A percentile compares a stretch with the other conserved stretches of the same genome.
phyloP scores from a whole-genome alignment of 257 asterid genomes.

The Leptodermis oblonga region DNA sequence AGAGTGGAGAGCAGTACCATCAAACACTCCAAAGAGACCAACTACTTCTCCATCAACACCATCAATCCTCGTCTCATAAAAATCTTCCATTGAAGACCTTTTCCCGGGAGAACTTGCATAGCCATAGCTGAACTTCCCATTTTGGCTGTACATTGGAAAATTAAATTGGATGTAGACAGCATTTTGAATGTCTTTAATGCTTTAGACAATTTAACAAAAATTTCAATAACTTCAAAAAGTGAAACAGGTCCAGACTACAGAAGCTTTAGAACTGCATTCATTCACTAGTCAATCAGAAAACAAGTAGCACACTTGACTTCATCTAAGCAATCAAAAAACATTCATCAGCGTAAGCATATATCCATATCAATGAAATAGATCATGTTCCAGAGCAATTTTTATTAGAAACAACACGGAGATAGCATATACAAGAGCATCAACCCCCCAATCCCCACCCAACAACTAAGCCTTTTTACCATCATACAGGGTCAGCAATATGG shows the following conservation, averaged over 20 bases:
- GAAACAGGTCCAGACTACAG: neutral
- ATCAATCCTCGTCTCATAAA: slow-evolving; percentile 93
- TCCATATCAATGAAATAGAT: neutral
- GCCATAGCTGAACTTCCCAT: slow-evolving; percentile 96
- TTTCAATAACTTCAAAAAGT: neutral
- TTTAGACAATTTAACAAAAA: neutral
- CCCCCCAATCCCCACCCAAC: too few relatives aligned
- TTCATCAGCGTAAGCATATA: neutral
- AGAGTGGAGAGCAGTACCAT: slow-evolving; percentile 47
- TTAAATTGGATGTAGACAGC: slow-evolving; percentile 13
- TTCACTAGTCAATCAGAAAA: neutral
- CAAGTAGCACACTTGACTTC: neutral
- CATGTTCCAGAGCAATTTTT: neutral
- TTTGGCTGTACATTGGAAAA: slow-evolving; percentile 51
- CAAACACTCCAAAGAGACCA: slow-evolving; percentile 98
- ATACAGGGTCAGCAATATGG: too few relatives aligned
- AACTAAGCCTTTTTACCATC: too few relatives aligned
- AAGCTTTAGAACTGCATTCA: neutral
- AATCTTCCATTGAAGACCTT: slow-evolving; percentile 98
- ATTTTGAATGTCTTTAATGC: neutral
- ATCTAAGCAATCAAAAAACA: neutral
- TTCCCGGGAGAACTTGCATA: slow-evolving; percentile 96
- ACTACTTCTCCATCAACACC: slow-evolving; percentile 94
- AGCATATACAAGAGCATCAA: neutral
- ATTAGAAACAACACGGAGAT: neutral